Evolutionary conservation across 148 eudicot genomes (phyloP).

Genomic region (Cornus kousa): DNA sequence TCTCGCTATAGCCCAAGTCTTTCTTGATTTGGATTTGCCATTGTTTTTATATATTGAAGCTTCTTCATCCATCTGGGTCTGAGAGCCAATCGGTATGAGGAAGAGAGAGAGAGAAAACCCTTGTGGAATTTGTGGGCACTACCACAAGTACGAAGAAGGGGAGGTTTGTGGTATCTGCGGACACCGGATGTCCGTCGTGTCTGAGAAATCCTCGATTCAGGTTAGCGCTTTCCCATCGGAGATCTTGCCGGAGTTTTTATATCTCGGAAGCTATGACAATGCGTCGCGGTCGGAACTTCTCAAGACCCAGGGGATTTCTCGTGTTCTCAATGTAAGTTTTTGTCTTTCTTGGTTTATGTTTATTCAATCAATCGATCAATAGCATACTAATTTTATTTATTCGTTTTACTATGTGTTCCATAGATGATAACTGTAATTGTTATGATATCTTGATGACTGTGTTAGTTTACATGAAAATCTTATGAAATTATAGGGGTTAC

Average conservation of each 20-base stretch:
- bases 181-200: constrained; percentile 55
- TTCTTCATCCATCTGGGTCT: not conserved
- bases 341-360: not conserved
- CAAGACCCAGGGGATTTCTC: constrained; percentile 75
- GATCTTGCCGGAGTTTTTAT: constrained; percentile 82
- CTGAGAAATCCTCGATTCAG: constrained; percentile 40
- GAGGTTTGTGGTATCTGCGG: constrained; percentile 93
- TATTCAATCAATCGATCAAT: not conserved
- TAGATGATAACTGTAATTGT: not conserved
- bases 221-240: constrained; percentile 84
- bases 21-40: constrained; percentile 22
- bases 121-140: constrained; percentile 87
- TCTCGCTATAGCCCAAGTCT: not conserved
- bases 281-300: constrained; percentile 88
- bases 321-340: constrained; percentile 70
- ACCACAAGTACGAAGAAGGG: constrained; percentile 95
- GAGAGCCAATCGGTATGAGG: constrained; percentile 41
- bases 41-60: not conserved
- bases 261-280: constrained; percentile 85
- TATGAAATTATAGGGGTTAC: not conserved
- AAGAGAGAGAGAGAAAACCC: constrained; percentile 96
- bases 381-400: not conserved
- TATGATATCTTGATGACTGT: not conserved
- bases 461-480: not conserved
- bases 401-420: not conserved